phyloP scores from a whole-genome alignment of 331 rosid species.

The Malus hybrid region DNA sequence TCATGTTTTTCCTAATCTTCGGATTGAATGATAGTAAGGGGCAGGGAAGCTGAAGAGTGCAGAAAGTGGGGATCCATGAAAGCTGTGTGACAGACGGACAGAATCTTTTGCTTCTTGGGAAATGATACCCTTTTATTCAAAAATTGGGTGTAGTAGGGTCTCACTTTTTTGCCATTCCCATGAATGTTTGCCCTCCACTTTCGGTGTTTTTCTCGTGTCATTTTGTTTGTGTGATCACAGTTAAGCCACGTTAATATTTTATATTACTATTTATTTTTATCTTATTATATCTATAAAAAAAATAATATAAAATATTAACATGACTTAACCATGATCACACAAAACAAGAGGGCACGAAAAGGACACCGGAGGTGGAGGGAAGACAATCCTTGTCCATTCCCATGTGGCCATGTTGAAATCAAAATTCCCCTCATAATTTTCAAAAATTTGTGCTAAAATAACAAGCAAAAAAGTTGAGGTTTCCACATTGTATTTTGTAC shows the following conservation, averaged over 20 bases:
- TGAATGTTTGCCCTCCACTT: background rate
- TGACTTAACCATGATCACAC: no score
- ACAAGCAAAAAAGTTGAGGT: background rate
- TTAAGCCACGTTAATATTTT: no score
- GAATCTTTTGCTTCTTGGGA: conserved; percentile 29
- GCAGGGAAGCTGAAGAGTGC: no score
- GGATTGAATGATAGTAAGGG: no score
- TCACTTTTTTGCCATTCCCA: conserved; percentile 24
- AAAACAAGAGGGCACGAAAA: no score
- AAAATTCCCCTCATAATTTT: conserved; percentile 1
- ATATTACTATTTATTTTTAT: no score
- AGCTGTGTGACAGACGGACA: conserved; percentile 11
- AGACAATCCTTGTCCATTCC: conserved; percentile 1
- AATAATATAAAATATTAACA: no score
- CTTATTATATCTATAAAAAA: no score
- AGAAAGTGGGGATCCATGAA: conserved; percentile 67
- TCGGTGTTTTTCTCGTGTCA: no score
- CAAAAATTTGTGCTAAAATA: background rate
- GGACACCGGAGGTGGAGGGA: no score
- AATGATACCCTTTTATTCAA: conserved; percentile 33
- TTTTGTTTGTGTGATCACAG: no score
- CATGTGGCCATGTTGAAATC: conserved; percentile 42
- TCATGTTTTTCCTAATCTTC: no score
- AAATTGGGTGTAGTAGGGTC: conserved; percentile 34
- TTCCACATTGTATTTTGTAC: background rate